Conservation (phyloP, 2,329 filamentous ascomycete species). For the Verticillium tricorpus region DNA sequence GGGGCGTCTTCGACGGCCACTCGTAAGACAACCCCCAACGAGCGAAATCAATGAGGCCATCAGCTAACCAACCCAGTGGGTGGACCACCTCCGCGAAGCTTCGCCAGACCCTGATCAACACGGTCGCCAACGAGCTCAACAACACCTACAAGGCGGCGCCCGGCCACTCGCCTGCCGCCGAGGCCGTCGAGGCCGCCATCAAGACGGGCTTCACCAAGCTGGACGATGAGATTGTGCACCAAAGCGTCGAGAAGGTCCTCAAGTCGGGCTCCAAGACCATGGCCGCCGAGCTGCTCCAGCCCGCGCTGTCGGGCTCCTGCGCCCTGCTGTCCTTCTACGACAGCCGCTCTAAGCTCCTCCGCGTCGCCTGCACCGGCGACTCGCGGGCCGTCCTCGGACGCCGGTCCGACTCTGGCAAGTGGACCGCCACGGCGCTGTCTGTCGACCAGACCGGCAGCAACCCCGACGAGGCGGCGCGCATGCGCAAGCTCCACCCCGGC, state of each 20-base stretch:
- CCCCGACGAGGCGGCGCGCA: slow-evolving; percentile 73
- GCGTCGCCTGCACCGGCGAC: slow-evolving; percentile 94
- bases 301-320: slow-evolving; percentile 94
- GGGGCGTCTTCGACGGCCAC: slow-evolving; percentile 98
- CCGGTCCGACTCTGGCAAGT: slow-evolving; percentile 74
- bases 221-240: slow-evolving; percentile 91
- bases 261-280: slow-evolving; percentile 86
- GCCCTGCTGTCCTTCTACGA: slow-evolving; percentile 97
- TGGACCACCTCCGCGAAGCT: slow-evolving; percentile 98
- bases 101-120: slow-evolving; percentile 85
- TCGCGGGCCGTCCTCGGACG: slow-evolving; percentile 92
- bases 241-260: slow-evolving; percentile 86
- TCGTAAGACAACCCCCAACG: slow-evolving; percentile 50
- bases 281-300: slow-evolving; percentile 86
- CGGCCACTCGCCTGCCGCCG: slow-evolving; percentile 63
- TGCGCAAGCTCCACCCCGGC: slow-evolving; percentile 82
- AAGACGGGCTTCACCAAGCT: slow-evolving; percentile 85
- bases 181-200: slow-evolving; percentile 84
- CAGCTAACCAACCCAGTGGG: slow-evolving; percentile 51
- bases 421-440: slow-evolving; percentile 85
- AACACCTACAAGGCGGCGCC: slow-evolving; percentile 75
- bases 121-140: slow-evolving; percentile 90
- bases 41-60: neutral
- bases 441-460: slow-evolving; percentile 93
- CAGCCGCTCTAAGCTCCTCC: slow-evolving; percentile 75